Conservation (phyloP, 306 rosid genomes). For the Canavalia ensiformis region DNA sequence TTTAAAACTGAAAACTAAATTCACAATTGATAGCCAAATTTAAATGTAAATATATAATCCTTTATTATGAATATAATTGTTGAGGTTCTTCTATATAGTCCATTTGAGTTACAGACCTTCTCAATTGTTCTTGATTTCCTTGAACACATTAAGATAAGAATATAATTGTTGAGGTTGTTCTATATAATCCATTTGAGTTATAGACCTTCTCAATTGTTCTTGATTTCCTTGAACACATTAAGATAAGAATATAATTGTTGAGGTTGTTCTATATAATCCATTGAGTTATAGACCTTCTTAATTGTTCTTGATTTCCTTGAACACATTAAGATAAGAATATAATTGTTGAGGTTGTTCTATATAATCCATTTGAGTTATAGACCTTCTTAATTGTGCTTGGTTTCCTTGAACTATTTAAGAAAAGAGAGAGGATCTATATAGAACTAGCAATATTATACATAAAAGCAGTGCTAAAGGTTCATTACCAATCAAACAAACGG, state of each 20-base stretch:
- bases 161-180: conserved; percentile 19
- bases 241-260: conserved; percentile 16
- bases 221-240: conserved; percentile 36
- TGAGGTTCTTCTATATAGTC: conserved; percentile 1
- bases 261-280: conserved; percentile 4
- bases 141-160: conserved; percentile 22
- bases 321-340: conserved; percentile 19
- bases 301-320: conserved; percentile 32
- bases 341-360: conserved; percentile 18
- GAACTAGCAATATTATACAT: conserved; percentile 26
- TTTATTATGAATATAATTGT: conserved; percentile 29
- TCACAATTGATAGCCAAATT: conserved; percentile 23
- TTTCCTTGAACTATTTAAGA: conserved; percentile 17
- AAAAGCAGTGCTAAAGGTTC: conserved; percentile 46
- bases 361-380: conserved; percentile 13
- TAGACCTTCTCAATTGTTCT: conserved; percentile 28
- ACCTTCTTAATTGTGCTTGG: conserved; percentile 22
- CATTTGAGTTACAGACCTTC: conserved; percentile 12
- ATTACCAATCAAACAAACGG: conserved; percentile 98
- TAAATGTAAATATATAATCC: conserved; percentile 19
- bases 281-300: conserved; percentile 21
- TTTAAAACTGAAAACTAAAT: conserved; percentile 4
- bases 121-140: conserved; percentile 33
- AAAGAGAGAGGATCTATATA: conserved; percentile 31
- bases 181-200: conserved; percentile 17